Percentiles rank a stretch among this genome's conserved stretches.
phyloP scores from a whole-genome alignment of 306 rosid genomes.

The Carpinus fangiana region DNA sequence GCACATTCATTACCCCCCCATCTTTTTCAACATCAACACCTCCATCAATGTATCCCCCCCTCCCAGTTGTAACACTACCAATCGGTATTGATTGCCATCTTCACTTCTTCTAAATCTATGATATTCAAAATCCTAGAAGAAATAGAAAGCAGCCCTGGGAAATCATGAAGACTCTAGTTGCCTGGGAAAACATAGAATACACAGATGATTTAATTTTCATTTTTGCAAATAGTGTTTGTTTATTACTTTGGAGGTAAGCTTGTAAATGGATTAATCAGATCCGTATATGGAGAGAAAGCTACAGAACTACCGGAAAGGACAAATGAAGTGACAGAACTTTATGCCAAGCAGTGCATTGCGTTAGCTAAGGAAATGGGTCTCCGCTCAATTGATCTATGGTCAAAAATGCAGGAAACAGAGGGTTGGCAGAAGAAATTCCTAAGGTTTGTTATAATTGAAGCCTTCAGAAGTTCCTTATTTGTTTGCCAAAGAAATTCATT shows the following conservation, averaged over 20 bases:
- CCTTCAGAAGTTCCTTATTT: not conserved
- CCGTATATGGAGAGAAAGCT: slow-evolving; percentile 68
- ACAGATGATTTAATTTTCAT: not conserved
- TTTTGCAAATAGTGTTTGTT: too few species aligned
- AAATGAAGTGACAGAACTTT: slow-evolving; percentile 72
- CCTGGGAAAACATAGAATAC: slow-evolving; percentile 18
- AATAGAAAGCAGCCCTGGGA: not conserved
- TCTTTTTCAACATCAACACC: too few species aligned
- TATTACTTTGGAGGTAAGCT: slow-evolving; percentile 8
- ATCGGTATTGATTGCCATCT: not conserved
- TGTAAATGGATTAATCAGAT: slow-evolving; percentile 49
- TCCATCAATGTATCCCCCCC: not conserved
- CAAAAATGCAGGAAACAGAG: slow-evolving; percentile 85
- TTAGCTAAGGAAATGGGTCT: slow-evolving; percentile 67
- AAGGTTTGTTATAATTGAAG: slow-evolving; percentile 51
- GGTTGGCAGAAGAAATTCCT: slow-evolving; percentile 85
- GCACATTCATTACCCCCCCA: not conserved
- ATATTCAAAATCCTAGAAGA: not conserved
- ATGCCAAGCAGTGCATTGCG: slow-evolving; percentile 74
- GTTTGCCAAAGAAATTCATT: not conserved
- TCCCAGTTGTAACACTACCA: not conserved
- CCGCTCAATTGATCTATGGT: slow-evolving; percentile 71
- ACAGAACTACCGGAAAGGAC: slow-evolving; percentile 67
- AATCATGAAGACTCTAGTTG: slow-evolving; percentile 11
- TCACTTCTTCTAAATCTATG: not conserved